Percentiles rank a stretch among this genome's conserved stretches.
Conservation (phyloP, 1,139 yeast genomes). For the Hanseniaspora sp. region DNA sequence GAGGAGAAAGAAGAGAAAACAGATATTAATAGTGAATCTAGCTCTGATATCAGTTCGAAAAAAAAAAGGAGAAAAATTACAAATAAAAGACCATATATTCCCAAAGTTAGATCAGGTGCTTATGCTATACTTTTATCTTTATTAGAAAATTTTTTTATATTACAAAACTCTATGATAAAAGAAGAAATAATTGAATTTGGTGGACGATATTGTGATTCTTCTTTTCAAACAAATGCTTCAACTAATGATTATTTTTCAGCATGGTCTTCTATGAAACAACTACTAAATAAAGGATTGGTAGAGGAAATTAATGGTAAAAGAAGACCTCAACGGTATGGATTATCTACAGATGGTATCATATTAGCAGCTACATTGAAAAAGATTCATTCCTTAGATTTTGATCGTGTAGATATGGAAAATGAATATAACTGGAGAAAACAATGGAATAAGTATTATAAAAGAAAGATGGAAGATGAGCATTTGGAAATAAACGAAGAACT, state of each 20-base stretch:
- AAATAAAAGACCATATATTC: constrained; percentile 48
- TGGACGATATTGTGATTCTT: constrained; percentile 48
- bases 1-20: not conserved
- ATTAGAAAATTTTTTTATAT: constrained; percentile 39
- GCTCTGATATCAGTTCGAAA: constrained; percentile 11
- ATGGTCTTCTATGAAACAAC: constrained; percentile 61
- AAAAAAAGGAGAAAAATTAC: constrained; percentile 25
- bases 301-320: constrained; percentile 36
- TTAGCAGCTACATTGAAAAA: constrained; percentile 49
- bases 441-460: constrained; percentile 11
- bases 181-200: constrained; percentile 50
- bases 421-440: constrained; percentile 13
- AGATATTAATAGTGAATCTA: constrained; percentile 1
- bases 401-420: constrained; percentile 16
- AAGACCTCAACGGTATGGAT: constrained; percentile 47
- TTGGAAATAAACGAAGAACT: constrained; percentile 5
- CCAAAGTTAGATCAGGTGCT: constrained; percentile 71
- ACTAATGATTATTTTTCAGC: constrained; percentile 61
- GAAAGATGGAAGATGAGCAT: constrained; percentile 3
- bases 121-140: constrained; percentile 70
- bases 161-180: constrained; percentile 45
- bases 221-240: constrained; percentile 54
- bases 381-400: constrained; percentile 34
- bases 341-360: constrained; percentile 64
- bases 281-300: constrained; percentile 55